phyloP scores from a whole-genome alignment of 179 eudicot species.

The Gypsophila paniculata region DNA sequence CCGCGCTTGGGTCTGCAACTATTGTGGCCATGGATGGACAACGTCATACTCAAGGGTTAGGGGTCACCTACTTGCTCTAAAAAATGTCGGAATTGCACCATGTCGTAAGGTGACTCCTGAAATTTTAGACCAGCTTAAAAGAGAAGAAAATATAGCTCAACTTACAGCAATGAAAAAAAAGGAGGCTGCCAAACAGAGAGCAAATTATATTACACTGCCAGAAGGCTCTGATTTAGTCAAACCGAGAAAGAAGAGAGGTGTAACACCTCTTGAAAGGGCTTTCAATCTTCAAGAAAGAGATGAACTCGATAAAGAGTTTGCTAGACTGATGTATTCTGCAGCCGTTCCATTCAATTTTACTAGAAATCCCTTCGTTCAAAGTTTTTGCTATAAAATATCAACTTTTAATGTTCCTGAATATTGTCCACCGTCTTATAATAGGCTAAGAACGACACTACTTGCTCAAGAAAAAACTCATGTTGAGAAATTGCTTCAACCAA shows the following conservation, averaged over 20 bases:
- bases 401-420: slow-evolving; percentile 1
- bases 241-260: slow-evolving; percentile 8
- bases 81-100: neutral
- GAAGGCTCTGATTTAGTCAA: slow-evolving; percentile 6
- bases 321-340: slow-evolving; percentile 8
- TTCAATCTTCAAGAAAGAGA: slow-evolving; percentile 6
- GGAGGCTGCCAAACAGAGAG: neutral
- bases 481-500: slow-evolving; percentile 2
- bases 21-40: neutral
- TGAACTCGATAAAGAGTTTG: slow-evolving; percentile 16
- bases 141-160: neutral
- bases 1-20: slow-evolving; percentile 9
- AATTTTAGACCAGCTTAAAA: neutral
- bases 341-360: slow-evolving; percentile 19
- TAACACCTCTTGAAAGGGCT: neutral
- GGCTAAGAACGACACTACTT: slow-evolving; percentile 15
- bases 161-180: neutral
- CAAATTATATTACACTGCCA: slow-evolving; percentile 11
- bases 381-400: neutral
- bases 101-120: neutral
- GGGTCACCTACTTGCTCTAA: slow-evolving; percentile 7
- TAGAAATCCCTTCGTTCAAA: slow-evolving; percentile 8
- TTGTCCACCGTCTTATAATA: slow-evolving; percentile 9
- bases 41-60: slow-evolving; percentile 24
- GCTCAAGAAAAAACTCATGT: slow-evolving; percentile 18